These are phyloP conservation scores for Cicer bijugum DNA, from an alignment of 306 rosid genomes.

Conservation along the genomic window DNA sequence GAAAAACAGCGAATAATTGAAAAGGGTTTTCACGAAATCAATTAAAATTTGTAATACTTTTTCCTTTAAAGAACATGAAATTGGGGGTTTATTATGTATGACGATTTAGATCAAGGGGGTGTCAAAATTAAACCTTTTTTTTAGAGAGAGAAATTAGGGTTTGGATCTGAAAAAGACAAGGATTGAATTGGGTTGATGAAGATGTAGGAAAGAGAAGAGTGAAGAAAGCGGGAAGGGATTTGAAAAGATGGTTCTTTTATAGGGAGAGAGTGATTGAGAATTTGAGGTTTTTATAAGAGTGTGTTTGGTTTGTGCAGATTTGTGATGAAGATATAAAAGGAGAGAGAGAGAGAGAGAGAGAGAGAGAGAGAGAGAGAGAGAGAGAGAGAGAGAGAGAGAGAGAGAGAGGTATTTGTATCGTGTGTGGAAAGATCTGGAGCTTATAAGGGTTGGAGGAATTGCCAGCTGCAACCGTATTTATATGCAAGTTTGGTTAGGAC, in stretches of 20 bases:
- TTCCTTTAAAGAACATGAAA: background rate
- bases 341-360: background rate
- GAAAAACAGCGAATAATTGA: background rate
- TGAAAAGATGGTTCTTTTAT: slow-evolving; percentile 54
- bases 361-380: background rate
- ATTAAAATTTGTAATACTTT: background rate
- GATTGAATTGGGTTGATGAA: background rate
- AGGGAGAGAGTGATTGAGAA: slow-evolving; percentile 17
- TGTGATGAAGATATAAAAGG: slow-evolving; percentile 24
- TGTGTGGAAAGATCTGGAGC: slow-evolving; percentile 30
- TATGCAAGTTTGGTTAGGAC: background rate
- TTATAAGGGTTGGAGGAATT: background rate
- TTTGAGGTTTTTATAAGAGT: slow-evolving; percentile 43
- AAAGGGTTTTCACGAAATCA: background rate
- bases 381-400: background rate
- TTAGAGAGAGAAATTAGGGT: slow-evolving; percentile 34
- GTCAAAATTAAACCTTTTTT: slow-evolving; percentile 44
- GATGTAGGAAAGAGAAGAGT: background rate
- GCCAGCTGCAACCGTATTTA: background rate
- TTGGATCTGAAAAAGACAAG: background rate
- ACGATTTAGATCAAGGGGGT: background rate
- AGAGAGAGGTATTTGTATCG: slow-evolving; percentile 24
- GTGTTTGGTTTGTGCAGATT: slow-evolving; percentile 35
- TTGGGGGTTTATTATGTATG: background rate
- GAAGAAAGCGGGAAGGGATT: slow-evolving; percentile 63